These are phyloP conservation scores for Ophiostoma populinum DNA, from an alignment of 2,329 filamentous ascomycete species.

Conservation along the genomic window DNA sequence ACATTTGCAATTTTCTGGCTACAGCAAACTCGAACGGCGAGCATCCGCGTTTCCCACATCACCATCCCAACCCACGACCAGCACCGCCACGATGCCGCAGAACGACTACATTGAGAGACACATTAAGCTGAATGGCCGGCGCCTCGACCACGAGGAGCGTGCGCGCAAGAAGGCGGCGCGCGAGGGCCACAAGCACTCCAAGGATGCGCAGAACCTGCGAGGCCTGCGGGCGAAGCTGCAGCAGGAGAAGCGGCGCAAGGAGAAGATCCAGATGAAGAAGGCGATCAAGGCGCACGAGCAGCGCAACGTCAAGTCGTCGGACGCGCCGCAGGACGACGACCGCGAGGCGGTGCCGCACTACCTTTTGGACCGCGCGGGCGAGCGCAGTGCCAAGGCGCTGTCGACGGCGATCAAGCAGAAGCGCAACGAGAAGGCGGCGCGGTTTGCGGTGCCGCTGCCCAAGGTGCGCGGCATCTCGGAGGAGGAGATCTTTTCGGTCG, in stretches of 20 bases:
- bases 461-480: slow-evolving; percentile 89
- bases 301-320: slow-evolving; percentile 74
- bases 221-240: slow-evolving; percentile 86
- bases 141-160: slow-evolving; percentile 70
- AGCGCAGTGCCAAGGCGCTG: slow-evolving; percentile 28
- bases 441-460: slow-evolving; percentile 80
- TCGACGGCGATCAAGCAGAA: slow-evolving; percentile 89
- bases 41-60: no score
- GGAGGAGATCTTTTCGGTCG: slow-evolving; percentile 70
- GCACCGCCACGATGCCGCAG: slow-evolving; percentile 20
- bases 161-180: slow-evolving; percentile 72
- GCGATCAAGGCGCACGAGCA: slow-evolving; percentile 89
- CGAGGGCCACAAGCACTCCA: slow-evolving; percentile 72
- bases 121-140: slow-evolving; percentile 37
- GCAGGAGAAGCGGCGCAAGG: slow-evolving; percentile 82
- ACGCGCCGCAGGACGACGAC: slow-evolving; percentile 42
- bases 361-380: slow-evolving; percentile 63
- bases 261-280: slow-evolving; percentile 98
- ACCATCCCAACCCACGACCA: not conserved
- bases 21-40: no score
- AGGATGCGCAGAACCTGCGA: slow-evolving; percentile 84
- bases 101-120: slow-evolving; percentile 74
- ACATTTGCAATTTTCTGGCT: not conserved
- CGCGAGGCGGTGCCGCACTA: slow-evolving; percentile 78
- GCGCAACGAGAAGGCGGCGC: slow-evolving; percentile 80